Evolutionary conservation across 148 eudicot species (phyloP).

Genomic region (Talinum fruticosum): DNA sequence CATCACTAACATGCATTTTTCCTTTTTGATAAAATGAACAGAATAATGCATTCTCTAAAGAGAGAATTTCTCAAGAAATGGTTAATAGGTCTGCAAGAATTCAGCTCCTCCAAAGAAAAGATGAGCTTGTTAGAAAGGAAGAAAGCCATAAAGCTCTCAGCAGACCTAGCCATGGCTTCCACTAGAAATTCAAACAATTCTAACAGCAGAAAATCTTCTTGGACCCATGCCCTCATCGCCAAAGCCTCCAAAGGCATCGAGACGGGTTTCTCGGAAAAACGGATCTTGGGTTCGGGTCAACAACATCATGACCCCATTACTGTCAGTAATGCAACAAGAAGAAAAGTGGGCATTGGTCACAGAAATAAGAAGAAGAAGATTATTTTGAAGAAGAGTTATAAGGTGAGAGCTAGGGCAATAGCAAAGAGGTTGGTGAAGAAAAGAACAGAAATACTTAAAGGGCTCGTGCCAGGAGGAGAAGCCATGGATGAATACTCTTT

Average conservation of each 20-base stretch:
- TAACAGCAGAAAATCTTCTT: constrained; percentile 11
- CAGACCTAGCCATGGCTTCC: constrained; percentile 77
- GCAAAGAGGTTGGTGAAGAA: constrained; percentile 60
- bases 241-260: constrained; percentile 30
- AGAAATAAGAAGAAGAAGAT: constrained; percentile 6
- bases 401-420: constrained; percentile 29
- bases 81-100: constrained; percentile 47
- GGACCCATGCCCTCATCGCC: constrained; percentile 60
- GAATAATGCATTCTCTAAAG: constrained; percentile 41
- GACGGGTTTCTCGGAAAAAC: constrained; percentile 13
- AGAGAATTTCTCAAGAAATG: constrained; percentile 62
- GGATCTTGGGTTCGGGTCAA: constrained; percentile 17
- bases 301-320: not conserved
- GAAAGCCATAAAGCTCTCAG: constrained; percentile 62
- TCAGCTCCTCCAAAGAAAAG: constrained; percentile 35
- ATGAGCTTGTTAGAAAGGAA: constrained; percentile 56
- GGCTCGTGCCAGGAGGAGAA: constrained; percentile 72
- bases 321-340: not conserved
- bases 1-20: not conserved
- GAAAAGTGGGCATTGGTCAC: not conserved
- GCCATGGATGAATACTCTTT: constrained; percentile 52
- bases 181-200: constrained; percentile 26
- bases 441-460: constrained; percentile 53
- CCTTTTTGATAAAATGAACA: not conserved
- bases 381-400: constrained; percentile 9